Evolutionary conservation across 2,329 filamentous ascomycete genomes (phyloP).

Genomic region (Elsinoe australis): DNA sequence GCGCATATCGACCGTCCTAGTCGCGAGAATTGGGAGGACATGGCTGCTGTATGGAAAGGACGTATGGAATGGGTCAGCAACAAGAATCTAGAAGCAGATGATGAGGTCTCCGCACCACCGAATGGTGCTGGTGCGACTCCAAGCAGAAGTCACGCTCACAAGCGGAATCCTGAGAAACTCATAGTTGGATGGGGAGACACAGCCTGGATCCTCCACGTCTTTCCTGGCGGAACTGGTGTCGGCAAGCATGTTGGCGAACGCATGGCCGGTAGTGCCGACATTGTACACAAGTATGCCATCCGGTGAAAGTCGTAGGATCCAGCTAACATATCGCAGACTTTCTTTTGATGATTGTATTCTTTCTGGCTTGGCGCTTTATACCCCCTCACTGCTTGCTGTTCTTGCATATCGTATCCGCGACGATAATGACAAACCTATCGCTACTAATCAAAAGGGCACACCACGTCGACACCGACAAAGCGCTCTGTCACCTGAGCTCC

Average conservation of each 20-base stretch:
- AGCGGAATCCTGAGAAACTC: conserved; percentile 57
- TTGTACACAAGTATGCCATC: conserved; percentile 62
- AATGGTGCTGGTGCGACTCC: conserved; percentile 26
- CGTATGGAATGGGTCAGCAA: conserved; percentile 91
- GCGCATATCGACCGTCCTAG: conserved; percentile 86
- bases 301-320: not conserved
- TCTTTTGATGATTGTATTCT: conserved; percentile 91
- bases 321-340: conserved; percentile 48
- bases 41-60: conserved; percentile 93
- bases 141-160: conserved; percentile 22
- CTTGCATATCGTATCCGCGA: conserved; percentile 81
- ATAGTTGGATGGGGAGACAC: conserved; percentile 93
- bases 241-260: conserved; percentile 62
- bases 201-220: conserved; percentile 91
- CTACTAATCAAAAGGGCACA: conserved; percentile 46
- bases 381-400: conserved; percentile 79
- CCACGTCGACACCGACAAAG: conserved; percentile 64
- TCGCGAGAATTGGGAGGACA: conserved; percentile 83
- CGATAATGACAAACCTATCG: conserved; percentile 53
- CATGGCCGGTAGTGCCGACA: conserved; percentile 73
- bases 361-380: conserved; percentile 94
- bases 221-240: conserved; percentile 60
- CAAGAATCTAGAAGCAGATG: conserved; percentile 64
- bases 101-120: conserved; percentile 41
- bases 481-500: conserved; percentile 77